Base-by-base conservation (phyloP, 495 filamentous ascomycete species). In the Halenospora varia region DNA sequence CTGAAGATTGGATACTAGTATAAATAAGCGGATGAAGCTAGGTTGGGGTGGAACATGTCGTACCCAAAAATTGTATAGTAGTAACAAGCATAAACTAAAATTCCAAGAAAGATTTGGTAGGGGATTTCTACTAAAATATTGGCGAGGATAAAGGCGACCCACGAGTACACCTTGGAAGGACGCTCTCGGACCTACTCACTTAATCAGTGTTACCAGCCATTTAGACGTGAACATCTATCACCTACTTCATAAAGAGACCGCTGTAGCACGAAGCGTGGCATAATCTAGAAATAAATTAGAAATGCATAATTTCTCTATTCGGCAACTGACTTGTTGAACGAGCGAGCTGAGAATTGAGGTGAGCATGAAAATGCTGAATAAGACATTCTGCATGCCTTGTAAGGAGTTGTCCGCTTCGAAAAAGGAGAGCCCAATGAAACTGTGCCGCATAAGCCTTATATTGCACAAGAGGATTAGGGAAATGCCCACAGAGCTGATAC, bases 101-200 rank as follows among this genome's bases (percentile, higher is more conserved):
- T 75, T 11, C 77, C 84, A 1, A 82, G 75, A 10, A 89, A 55
- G 29, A 88, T 72, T 20, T 82, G 78, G 63, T 85, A 92, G 0
- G 88, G 88, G 9, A 92, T 78, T 66, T 92, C 89, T 55, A 86
- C 82, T 15, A 87, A 22, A 62, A 92, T 81, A 48, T 84, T 82
- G 58, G 81, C 77, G 20, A 85, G 77, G n/a, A 88, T 70, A 69
- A 91, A 91, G 0, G 80, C 82, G 10, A 75, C 70, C 88, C 88
- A 92, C 23, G 78, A 82, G 68, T 94, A 94, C 10, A 81, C 80
- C 56, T 86, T 88, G 25, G 78, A 82, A 6, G 81, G 82, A 1
- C 79, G 73, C 68, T 94, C 89, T 20, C 89, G 82, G 3, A 83
- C 81, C 65, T n/a, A n/a, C n/a, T n/a, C n/a, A n/a, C n/a, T n/a